phyloP scores from a whole-genome alignment of 768 basidiomycete species.

The Lentinula sp. region DNA sequence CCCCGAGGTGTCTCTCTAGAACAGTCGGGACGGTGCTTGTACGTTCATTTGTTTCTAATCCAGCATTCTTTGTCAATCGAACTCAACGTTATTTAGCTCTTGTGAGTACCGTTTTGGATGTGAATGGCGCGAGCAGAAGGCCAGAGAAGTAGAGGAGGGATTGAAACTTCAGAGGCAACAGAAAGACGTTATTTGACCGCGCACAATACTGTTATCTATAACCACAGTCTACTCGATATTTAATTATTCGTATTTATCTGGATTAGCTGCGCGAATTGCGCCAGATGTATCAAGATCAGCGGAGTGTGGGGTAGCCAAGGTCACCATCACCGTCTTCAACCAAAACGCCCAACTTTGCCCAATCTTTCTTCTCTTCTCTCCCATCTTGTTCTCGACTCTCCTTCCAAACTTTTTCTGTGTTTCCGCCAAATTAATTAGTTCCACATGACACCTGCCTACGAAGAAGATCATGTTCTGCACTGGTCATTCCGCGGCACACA shows the following conservation, averaged over 20 bases:
- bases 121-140: constrained; percentile 72
- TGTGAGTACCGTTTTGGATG: constrained; percentile 75
- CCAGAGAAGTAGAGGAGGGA: constrained; percentile 22
- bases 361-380: background rate
- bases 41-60: constrained; percentile 22
- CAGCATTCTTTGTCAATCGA: background rate
- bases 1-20: constrained; percentile 65
- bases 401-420: background rate
- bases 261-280: background rate
- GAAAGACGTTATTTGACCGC: background rate
- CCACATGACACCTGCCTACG: constrained; percentile 9
- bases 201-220: background rate
- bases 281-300: background rate
- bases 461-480: constrained; percentile 27
- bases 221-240: background rate
- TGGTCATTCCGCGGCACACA: constrained; percentile 32
- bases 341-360: background rate
- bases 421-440: background rate
- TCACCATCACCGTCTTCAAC: background rate
- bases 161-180: background rate
- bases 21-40: constrained; percentile 63
- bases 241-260: background rate
- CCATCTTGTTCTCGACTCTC: background rate
- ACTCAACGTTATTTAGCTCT: constrained; percentile 27
- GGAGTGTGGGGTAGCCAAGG: background rate